Evolutionary conservation across 805 yeast genomes (phyloP).

Genomic region (Cyberlindnera xylosilytica): DNA sequence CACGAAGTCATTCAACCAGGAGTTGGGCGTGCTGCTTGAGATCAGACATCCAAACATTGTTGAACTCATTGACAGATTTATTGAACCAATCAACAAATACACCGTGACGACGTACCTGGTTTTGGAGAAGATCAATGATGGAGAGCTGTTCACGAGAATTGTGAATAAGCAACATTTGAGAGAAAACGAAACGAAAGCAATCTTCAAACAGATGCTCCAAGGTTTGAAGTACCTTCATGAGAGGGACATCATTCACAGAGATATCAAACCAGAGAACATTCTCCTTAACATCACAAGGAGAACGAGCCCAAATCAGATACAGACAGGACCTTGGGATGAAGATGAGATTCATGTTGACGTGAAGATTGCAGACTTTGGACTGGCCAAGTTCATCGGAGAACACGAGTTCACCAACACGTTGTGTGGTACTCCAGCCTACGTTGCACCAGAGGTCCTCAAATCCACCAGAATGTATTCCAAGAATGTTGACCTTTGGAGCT

Average conservation of each 20-base stretch:
- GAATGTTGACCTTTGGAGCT: conserved; percentile 78
- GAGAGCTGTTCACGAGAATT: conserved; percentile 72
- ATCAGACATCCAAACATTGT: conserved; percentile 72
- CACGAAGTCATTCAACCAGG: conserved; percentile 52
- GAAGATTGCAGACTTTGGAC: conserved; percentile 82
- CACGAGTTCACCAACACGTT: conserved; percentile 70
- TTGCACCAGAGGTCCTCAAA: conserved; percentile 74
- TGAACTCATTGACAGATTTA: conserved; percentile 54
- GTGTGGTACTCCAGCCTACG: conserved; percentile 87
- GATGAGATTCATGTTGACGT: conserved; percentile 61
- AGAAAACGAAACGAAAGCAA: conserved; percentile 58
- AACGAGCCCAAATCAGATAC: conserved; percentile 23
- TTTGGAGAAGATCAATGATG: conserved; percentile 69
- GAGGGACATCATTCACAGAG: conserved; percentile 70
- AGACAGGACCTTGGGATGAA: conserved; percentile 41
- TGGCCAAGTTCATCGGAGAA: conserved; percentile 61
- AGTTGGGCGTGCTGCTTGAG: conserved; percentile 60
- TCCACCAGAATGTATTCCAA: conserved; percentile 57
- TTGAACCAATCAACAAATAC: conserved; percentile 48
- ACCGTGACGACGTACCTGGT: conserved; percentile 54
- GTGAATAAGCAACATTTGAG: conserved; percentile 59
- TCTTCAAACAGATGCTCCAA: conserved; percentile 60
- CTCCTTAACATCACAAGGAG: conserved; percentile 49
- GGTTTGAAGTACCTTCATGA: conserved; percentile 69
- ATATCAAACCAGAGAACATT: conserved; percentile 76